Conservation (phyloP, 2,329 filamentous ascomycete genomes). For the Parafenestella ontariensis region DNA sequence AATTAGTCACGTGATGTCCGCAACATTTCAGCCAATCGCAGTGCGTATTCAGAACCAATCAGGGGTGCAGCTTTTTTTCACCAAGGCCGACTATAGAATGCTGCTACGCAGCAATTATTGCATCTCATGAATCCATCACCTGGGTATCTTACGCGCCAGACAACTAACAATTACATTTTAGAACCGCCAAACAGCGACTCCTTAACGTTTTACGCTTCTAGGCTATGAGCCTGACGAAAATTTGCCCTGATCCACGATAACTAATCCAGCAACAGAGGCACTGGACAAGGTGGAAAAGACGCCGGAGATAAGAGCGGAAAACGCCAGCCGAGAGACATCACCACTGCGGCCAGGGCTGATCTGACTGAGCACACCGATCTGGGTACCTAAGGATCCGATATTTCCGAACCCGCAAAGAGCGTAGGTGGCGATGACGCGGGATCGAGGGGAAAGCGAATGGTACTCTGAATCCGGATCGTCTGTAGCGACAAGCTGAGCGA, state of each 20-base stretch:
- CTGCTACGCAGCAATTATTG: too few species aligned
- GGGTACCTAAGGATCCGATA: conserved; percentile 84
- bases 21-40: too few species aligned
- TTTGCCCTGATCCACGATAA: conserved; percentile 55
- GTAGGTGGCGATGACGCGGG: conserved; percentile 83
- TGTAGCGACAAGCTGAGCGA: conserved; percentile 61
- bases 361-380: conserved; percentile 86
- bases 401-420: conserved; percentile 80
- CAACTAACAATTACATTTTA: conserved; percentile 25
- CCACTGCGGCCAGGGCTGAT: conserved; percentile 76
- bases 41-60: too few species aligned
- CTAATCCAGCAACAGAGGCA: conserved; percentile 65
- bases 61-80: too few species aligned
- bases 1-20: too few species aligned
- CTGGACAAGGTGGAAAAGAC: conserved; percentile 80
- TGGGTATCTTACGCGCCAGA: conserved; percentile 31
- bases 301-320: conserved; percentile 80
- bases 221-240: conserved; percentile 28
- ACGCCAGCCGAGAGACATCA: conserved; percentile 76
- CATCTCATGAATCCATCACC: conserved; percentile 18
- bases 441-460: conserved; percentile 69
- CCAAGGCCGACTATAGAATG: too few species aligned
- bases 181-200: conserved; percentile 9
- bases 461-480: conserved; percentile 58
- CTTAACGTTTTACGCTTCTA: conserved; percentile 4